A percentile compares a stretch with the other conserved stretches of the same genome.
Evolutionary conservation across 2,329 filamentous ascomycete genomes (phyloP).

Genomic region (Botrytis cinerea): DNA sequence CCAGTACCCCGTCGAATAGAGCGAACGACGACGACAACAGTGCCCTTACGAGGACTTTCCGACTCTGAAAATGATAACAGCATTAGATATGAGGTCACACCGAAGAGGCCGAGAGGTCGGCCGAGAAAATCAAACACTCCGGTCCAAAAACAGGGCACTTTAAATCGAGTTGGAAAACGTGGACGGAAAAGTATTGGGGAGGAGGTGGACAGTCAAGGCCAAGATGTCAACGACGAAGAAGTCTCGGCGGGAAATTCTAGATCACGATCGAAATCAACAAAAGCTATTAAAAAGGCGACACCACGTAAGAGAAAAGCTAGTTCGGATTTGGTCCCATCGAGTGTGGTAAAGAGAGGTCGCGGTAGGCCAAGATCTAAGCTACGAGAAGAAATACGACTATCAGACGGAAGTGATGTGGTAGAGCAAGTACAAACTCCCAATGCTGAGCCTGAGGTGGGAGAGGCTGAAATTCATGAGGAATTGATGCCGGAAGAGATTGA

Average conservation of each 20-base stretch:
- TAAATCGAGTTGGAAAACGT: conserved; percentile 31
- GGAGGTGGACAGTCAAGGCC: conserved; percentile 36
- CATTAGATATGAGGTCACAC: conserved; percentile 39
- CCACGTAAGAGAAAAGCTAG: conserved; percentile 24
- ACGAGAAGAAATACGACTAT: conserved; percentile 22
- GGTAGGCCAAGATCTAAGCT: conserved; percentile 23
- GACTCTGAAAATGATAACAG: conserved; percentile 38
- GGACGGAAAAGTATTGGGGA: conserved; percentile 37
- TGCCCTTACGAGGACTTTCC: conserved; percentile 41
- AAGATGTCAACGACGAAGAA: conserved; percentile 33
- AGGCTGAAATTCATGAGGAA: conserved; percentile 23
- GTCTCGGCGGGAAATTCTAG: conserved; percentile 34
- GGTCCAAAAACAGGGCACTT: conserved; percentile 38
- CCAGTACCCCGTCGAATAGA: conserved; percentile 33
- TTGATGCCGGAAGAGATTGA: conserved; percentile 23
- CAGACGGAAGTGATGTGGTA: conserved; percentile 33
- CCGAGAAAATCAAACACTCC: conserved; percentile 47
- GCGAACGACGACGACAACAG: conserved; percentile 40
- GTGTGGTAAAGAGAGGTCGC: conserved; percentile 21
- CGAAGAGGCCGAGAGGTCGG: conserved; percentile 46
- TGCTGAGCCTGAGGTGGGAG: conserved; percentile 28
- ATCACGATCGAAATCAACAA: conserved; percentile 37
- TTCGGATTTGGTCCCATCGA: conserved; percentile 7
- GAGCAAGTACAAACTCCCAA: conserved; percentile 30
- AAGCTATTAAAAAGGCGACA: conserved; percentile 31